These are phyloP conservation scores for Aspergillus fructus DNA, from an alignment of 2,329 filamentous ascomycete genomes.

Conservation along the genomic window DNA sequence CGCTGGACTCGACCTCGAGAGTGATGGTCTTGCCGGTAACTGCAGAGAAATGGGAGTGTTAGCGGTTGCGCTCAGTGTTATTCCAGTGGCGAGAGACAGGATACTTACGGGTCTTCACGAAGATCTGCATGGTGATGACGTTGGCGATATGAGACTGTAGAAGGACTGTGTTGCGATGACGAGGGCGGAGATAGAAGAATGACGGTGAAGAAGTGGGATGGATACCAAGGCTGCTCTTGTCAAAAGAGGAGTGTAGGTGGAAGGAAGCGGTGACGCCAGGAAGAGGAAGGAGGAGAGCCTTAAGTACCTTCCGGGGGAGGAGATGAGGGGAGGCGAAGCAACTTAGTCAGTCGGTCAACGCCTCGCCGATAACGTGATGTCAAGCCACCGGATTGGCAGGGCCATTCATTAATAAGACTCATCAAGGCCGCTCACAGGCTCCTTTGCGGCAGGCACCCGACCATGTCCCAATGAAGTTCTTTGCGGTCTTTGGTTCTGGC, in stretches of 20 bases:
- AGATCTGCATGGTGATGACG: slow-evolving; percentile 81
- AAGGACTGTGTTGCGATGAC: slow-evolving; percentile 4
- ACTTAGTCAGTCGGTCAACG: slow-evolving; percentile 27
- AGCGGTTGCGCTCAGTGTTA: slow-evolving; percentile 20
- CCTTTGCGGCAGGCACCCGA: slow-evolving; percentile 3
- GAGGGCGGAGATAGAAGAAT: slow-evolving; percentile 11
- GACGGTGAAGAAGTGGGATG: slow-evolving; percentile 17
- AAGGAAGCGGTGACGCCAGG: slow-evolving; percentile 16
- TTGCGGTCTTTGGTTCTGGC: slow-evolving; percentile 16
- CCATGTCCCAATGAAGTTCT: neutral
- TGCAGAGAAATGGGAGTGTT: slow-evolving; percentile 40
- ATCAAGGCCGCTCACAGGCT: neutral
- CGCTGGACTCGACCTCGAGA: slow-evolving; percentile 50
- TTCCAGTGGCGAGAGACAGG: slow-evolving; percentile 24
- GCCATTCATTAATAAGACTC: slow-evolving; percentile 6
- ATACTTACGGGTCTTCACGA: slow-evolving; percentile 88
- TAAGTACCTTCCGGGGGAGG: slow-evolving; percentile 30
- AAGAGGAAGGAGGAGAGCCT: slow-evolving; percentile 24
- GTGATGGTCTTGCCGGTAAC: slow-evolving; percentile 62
- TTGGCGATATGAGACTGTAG: slow-evolving; percentile 9
- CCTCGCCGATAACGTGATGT: slow-evolving; percentile 31
- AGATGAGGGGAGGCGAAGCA: slow-evolving; percentile 30
- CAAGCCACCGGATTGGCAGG: slow-evolving; percentile 13
- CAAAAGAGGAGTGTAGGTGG: slow-evolving; percentile 18
- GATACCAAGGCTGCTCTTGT: slow-evolving; percentile 10